Conservation (phyloP, 2,329 filamentous ascomycete genomes). For the Hymenoscyphus fructigenus region DNA sequence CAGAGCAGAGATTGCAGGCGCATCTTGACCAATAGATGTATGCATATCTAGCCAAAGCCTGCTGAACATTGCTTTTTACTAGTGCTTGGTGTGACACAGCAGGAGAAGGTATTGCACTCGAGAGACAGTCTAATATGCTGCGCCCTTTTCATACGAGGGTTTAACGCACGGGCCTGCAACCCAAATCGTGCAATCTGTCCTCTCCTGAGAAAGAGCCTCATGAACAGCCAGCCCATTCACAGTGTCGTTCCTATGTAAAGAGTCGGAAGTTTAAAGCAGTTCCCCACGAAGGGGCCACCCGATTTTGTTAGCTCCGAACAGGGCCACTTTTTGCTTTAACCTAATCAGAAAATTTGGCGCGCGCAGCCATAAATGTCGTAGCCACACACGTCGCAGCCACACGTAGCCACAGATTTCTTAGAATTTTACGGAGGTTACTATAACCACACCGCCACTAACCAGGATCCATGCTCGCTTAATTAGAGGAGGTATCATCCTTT, state of each 20-base stretch:
- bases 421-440: constrained; percentile 12
- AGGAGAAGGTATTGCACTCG: background rate
- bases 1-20: background rate
- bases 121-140: background rate
- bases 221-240: background rate
- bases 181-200: background rate
- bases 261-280: too few species aligned
- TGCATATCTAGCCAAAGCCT: background rate
- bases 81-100: background rate
- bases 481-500: too few species aligned
- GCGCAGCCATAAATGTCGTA: background rate
- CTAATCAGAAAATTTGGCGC: too few species aligned
- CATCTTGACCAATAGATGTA: background rate
- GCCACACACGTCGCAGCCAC: too few species aligned
- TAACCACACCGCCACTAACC: constrained; percentile 9
- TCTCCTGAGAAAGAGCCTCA: background rate
- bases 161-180: background rate
- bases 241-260: background rate
- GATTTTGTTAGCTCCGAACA: too few species aligned
- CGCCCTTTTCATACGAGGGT: background rate
- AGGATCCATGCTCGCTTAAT: constrained; percentile 7
- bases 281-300: too few species aligned
- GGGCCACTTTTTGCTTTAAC: too few species aligned
- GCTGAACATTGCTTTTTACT: background rate
- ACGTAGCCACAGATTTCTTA: background rate